Conservation (phyloP, 2,329 filamentous ascomycete genomes). For the Fusarium decemcellulare region DNA sequence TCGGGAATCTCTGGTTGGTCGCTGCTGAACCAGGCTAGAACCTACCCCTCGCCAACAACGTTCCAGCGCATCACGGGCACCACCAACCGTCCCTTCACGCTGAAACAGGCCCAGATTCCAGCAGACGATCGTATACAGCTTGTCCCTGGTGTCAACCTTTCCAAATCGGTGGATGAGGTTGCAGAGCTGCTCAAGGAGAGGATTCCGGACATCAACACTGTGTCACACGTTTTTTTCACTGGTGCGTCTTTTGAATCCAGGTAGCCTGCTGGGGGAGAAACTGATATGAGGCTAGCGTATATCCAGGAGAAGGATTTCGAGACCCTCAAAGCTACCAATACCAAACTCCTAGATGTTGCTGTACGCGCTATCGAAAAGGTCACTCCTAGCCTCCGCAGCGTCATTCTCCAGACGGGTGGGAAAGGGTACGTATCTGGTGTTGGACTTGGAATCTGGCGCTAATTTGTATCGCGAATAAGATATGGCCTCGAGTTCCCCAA, state of each 20-base stretch:
- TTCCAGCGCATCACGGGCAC: constrained; percentile 35
- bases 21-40: constrained; percentile 26
- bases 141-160: constrained; percentile 28
- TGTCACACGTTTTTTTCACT: constrained; percentile 35
- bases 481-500: constrained; percentile 33
- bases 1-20: constrained; percentile 40
- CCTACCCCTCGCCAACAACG: constrained; percentile 22
- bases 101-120: constrained; percentile 17
- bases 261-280: no score
- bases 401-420: constrained; percentile 35
- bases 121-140: constrained; percentile 21
- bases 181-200: constrained; percentile 1
- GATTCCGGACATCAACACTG: constrained; percentile 20
- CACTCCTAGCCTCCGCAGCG: constrained; percentile 9
- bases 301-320: constrained; percentile 13
- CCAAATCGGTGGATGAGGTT: constrained; percentile 20
- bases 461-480: background rate
- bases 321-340: constrained; percentile 7
- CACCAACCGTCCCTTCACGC: constrained; percentile 27
- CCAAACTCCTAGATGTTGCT: constrained; percentile 8
- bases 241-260: constrained; percentile 8
- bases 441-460: no score
- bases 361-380: constrained; percentile 18
- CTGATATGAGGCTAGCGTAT: constrained; percentile 15
- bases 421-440: constrained; percentile 9